Evolutionary conservation across 2,329 filamentous ascomycete genomes (phyloP), one percentile per base, ranked within the genome.

Genomic region (Arthrobotrys musiformis): DNA sequence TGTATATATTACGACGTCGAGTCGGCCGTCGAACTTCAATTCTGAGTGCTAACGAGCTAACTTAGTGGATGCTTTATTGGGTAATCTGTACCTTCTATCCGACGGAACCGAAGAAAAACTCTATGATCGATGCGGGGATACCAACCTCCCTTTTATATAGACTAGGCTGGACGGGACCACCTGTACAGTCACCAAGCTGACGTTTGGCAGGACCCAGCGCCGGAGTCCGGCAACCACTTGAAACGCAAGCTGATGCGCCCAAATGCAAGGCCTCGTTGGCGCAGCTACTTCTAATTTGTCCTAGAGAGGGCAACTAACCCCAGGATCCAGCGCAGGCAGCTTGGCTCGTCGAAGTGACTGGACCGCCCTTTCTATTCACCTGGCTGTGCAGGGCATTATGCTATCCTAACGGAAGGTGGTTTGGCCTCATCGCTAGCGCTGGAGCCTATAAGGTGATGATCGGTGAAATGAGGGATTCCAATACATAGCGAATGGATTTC

Each of bases 221-320:
- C 66, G 60, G 70, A 70, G 73, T 77, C 60, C 73, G 73, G 66
- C 73, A 70, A 58, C 50, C 60, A 70, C 46, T 63, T 50, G 73
- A 77, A 77, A 77, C 66, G 60, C 73, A 67, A 28, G 58, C 63
- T 64, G 58, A 69, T 76, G 58, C 48, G 67, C 60, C 50, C 60
- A 56, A 24, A 44, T 76, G 64, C 72, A 75, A 69, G 70, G 63
- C 63, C 56, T 63, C 19, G 72, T 40, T 75, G 70, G 70, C 70
- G 62, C 70, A 75, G 63, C 61, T 68, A 22, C 28, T 42, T 52
- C 42, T 33, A n/a, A 42, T 56, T 72, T 26, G 44, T 40, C 17
- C 35, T 5, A 11, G 13, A 22, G 17, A 40, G 48, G 15, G 69
- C 60, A 54, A n/a, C n/a, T n/a, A n/a, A 19, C 67, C 66, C 50